Evolutionary conservation across 1,284 basidiomycete genomes (phyloP).

Genomic region (Erythrobasidium hasegawianum): DNA sequence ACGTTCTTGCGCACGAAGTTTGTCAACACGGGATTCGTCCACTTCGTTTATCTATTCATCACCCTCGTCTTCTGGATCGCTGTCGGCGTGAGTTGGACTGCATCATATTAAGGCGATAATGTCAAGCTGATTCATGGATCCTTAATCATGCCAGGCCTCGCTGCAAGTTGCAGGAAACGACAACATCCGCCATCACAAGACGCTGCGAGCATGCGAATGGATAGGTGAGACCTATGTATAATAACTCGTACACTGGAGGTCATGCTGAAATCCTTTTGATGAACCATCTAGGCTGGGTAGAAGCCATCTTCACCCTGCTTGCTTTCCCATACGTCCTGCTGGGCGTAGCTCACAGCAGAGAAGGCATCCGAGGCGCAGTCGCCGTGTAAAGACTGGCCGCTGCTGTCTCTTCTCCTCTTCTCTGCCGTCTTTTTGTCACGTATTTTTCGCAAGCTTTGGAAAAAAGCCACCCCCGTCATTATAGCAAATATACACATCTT

Average conservation of each 20-base stretch:
- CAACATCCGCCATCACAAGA: slow-evolving; percentile 7
- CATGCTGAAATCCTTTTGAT: background rate
- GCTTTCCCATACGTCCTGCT: slow-evolving; percentile 23
- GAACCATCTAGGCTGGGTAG: slow-evolving; percentile 3
- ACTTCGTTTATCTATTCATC: slow-evolving; percentile 28
- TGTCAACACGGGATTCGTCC: slow-evolving; percentile 28
- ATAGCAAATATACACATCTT: too few relatives aligned
- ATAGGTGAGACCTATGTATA: background rate
- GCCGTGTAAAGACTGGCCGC: slow-evolving; percentile 27
- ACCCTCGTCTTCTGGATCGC: slow-evolving; percentile 34
- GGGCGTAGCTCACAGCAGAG: slow-evolving; percentile 24
- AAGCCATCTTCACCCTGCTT: slow-evolving; percentile 24
- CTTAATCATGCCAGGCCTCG: background rate
- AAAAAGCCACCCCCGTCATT: too few relatives aligned
- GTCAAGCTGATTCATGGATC: background rate
- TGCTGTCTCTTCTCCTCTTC: too few relatives aligned
- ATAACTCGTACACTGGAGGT: background rate
- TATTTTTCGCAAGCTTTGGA: too few relatives aligned
- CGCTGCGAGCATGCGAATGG: slow-evolving; percentile 29
- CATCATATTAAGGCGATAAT: too few relatives aligned
- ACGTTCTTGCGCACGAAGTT: slow-evolving; percentile 15
- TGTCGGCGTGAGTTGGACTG: slow-evolving; percentile 15
- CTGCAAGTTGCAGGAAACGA: slow-evolving; percentile 4
- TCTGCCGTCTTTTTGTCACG: too few relatives aligned
- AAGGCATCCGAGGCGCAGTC: slow-evolving; percentile 27